Evolutionary conservation across 129 eudicot species (phyloP).

Genomic region (Lonicera japonica): DNA sequence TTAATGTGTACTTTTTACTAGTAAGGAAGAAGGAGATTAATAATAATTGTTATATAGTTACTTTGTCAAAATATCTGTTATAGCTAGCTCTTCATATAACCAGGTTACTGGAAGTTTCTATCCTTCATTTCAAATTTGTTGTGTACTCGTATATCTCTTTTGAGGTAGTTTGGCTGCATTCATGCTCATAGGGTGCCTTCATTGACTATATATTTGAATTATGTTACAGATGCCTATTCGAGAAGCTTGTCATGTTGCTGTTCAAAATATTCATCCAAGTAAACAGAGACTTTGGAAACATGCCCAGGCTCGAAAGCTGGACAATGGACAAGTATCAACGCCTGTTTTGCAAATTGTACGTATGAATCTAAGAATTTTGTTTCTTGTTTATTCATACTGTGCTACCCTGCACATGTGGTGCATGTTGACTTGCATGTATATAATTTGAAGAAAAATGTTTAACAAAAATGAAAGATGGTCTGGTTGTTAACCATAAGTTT

Average conservation of each 20-base stretch:
- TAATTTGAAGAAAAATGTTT: too few relatives aligned
- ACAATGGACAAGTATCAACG: conserved; percentile 60
- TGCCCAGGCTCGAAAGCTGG: conserved; percentile 85
- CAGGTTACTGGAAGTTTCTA: neutral
- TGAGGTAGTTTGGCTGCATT: too few relatives aligned
- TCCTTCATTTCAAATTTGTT: neutral
- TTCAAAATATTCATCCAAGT: conserved; percentile 73
- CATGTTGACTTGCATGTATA: too few relatives aligned
- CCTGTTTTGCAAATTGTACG: conserved; percentile 94
- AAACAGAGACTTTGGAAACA: conserved; percentile 96
- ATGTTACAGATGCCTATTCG: conserved; percentile 80
- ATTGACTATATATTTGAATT: neutral
- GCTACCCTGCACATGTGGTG: too few relatives aligned
- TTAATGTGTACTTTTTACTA: too few relatives aligned
- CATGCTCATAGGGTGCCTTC: neutral
- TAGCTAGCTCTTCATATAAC: neutral
- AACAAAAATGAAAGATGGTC: too few relatives aligned
- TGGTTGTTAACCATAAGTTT: too few relatives aligned
- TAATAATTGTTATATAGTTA: neutral
- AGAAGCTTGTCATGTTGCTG: conserved; percentile 98
- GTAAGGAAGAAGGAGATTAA: too few relatives aligned
- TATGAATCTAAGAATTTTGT: neutral
- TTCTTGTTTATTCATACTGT: too few relatives aligned
- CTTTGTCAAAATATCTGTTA: neutral
- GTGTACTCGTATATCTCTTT: too few relatives aligned